Conservation (phyloP, 805 yeast species). For the Saccharomyces paradoxus region DNA sequence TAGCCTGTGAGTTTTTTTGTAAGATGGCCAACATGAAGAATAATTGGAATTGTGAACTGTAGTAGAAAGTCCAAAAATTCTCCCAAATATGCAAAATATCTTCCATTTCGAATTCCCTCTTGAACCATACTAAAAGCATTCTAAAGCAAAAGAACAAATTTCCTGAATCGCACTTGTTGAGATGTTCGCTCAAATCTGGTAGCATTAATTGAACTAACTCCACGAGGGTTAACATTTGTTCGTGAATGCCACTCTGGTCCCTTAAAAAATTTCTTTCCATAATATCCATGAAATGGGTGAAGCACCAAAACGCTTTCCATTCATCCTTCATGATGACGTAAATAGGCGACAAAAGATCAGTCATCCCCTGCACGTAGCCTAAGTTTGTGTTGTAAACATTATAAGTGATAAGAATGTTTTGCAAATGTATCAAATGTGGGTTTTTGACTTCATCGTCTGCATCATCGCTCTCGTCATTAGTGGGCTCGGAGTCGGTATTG, state of each 20-base stretch:
- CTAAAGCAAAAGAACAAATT: conserved; percentile 90
- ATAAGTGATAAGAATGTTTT: conserved; percentile 76
- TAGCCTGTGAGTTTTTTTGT: conserved; percentile 74
- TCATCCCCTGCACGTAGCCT: conserved; percentile 98
- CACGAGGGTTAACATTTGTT: conserved; percentile 75
- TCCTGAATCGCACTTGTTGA: conserved; percentile 79
- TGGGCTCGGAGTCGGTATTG: conserved; percentile 5
- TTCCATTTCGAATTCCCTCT: conserved; percentile 78
- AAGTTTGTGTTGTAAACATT: conserved; percentile 75
- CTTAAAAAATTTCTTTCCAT: conserved; percentile 92
- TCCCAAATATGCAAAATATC: conserved; percentile 86
- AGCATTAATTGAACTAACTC: conserved; percentile 85
- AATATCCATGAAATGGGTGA: conserved; percentile 78
- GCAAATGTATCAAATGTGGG: conserved; percentile 61
- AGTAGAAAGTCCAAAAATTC: conserved; percentile 78
- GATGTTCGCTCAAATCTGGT: conserved; percentile 74
- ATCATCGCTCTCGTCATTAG: conserved; percentile 23
- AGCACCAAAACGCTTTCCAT: conserved; percentile 78
- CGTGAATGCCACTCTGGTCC: conserved; percentile 88
- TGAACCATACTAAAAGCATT: conserved; percentile 92
- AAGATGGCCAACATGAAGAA: conserved; percentile 84
- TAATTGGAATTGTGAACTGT: conserved; percentile 79
- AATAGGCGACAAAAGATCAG: conserved; percentile 82
- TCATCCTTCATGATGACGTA: conserved; percentile 65
- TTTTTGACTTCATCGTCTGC: conserved; percentile 45